A percentile compares a stretch with the other conserved stretches of the same genome.
Conservation (phyloP, 129 eudicot species). For the Mikania micrantha region DNA sequence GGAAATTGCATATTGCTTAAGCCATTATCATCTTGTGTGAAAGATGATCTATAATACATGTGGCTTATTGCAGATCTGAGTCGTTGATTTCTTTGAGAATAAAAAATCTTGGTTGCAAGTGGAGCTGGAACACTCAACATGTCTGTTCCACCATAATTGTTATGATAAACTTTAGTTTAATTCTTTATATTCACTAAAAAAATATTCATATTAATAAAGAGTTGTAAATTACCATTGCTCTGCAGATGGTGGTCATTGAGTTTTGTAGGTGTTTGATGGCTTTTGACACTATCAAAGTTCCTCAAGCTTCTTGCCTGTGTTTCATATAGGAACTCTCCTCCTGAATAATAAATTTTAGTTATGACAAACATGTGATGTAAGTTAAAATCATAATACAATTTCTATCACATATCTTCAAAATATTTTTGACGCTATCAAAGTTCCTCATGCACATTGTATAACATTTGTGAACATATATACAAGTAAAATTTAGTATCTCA, state of each 20-base stretch:
- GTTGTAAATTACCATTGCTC: slow-evolving; percentile 29
- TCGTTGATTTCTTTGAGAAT: slow-evolving; percentile 59
- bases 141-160: slow-evolving; percentile 12
- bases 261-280: slow-evolving; percentile 22
- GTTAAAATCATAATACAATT: not conserved
- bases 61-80: slow-evolving; percentile 61
- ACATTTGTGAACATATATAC: not conserved
- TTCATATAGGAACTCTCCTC: slow-evolving; percentile 18
- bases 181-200: not conserved
- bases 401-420: not conserved
- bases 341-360: slow-evolving; percentile 21
- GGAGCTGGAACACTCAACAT: slow-evolving; percentile 55
- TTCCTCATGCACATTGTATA: not conserved
- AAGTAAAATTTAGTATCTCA: not conserved
- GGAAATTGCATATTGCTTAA: slow-evolving; percentile 22
- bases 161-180: not conserved
- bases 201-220: not conserved
- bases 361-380: slow-evolving; percentile 2
- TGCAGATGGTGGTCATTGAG: slow-evolving; percentile 1
- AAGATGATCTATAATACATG: slow-evolving; percentile 44
- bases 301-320: slow-evolving; percentile 28
- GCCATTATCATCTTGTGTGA: slow-evolving; percentile 25
- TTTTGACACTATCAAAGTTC: slow-evolving; percentile 15
- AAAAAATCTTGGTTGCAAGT: slow-evolving; percentile 70
- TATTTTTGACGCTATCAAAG: too few relatives aligned